Base-by-base conservation (phyloP, 2,329 filamentous ascomycete species). In the Sphaerulina vaccinii region DNA sequence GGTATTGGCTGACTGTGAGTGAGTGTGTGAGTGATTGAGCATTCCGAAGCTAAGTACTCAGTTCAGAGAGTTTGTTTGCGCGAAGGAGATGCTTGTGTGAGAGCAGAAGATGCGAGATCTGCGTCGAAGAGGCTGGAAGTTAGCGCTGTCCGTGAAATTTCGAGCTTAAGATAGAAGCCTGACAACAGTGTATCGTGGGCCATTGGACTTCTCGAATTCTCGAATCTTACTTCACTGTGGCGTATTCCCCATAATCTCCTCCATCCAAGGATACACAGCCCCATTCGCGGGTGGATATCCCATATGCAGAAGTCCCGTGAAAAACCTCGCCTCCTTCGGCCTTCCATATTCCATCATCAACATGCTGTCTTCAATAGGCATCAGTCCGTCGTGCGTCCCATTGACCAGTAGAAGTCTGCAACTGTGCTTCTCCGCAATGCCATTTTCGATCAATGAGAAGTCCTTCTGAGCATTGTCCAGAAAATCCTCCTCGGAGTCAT, bases 361-460 rank as follows among this genome's bases (percentile, higher is more conserved):
- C 70, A 84, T 79, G 11, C 76, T 83, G 62, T 87, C 84, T 62
- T 87, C 84, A 51, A 87, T 84, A 0, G 84, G 84, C 75, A 85
- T 85, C 38, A 86, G 68, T 0, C 83, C 83, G 59, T 87, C 84
- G 48, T 77, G 72, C 3, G 78, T 80, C 7, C 84, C 83, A 76
- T 84, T 56, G 46, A 87, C 71, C 50, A 87, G 66, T 56, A 87
- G 66, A 43, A 87, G 65, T 55, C 82, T 72, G 38, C 78, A 79
- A 40, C 77, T 80, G 7, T 79, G 76, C 68, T 71, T 71, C 36
- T 83, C 70, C 29, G 86, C 63, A 27, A 87, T 74, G 0, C 82
- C 80, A 3, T 69, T 79, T 56, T 83, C 78, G 1, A 87, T 70
- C 13, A 87, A 70, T 5, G 81, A 85, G 66, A 85, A 87, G 66